Base-by-base conservation (phyloP, 2,329 filamentous ascomycete genomes). In the Talaromyces sp. region DNA sequence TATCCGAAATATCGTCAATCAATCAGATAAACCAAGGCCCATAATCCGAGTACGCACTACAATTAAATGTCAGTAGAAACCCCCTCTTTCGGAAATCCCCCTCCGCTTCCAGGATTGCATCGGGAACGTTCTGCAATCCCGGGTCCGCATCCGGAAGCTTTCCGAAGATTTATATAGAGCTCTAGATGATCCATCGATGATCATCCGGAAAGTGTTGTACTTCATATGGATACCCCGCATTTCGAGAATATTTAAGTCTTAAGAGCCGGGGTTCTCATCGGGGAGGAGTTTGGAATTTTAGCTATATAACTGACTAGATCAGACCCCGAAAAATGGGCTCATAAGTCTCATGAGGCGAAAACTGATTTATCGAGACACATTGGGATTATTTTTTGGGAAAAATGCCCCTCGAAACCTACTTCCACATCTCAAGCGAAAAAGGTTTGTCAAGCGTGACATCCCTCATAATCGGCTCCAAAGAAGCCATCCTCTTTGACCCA, bases 401-500 rank as follows among this genome's bases (percentile, higher is more conserved):
- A 53, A 53, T 53, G 58, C n/a, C 36, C 7, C 58, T 60, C 15
- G 36, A 60, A 60, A 45, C 36, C 2, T 10, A 60, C 36, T 60
- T 36, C 15, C 58, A 60, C 25, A 29, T 45, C 4, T 29, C 58
- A 19, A 59, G 34, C 56, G 56, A 59, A 59, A 59, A 43, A 13
- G 56, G 56, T 10, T 40, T 59, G 56, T 43, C 19, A 3, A 59
- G 56, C 7, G 49, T 53, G 49, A 53, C 49, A 31, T 59, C 70
- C 4, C 66, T 76, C 17, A 72, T 76, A 2, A 66, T 72, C 1
- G 72, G 73, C 1, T 29, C 53, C 2, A 65, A 65, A 25, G 66
- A 67, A 31, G 45, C 60, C 40, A 66, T 72, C 47, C 65, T 76
- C 11, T 70, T 77, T 53, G 74, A 77, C 61, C 74, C 72, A 0